Conservation (phyloP, 305 asterid genomes). For the Solanum hybrid region DNA sequence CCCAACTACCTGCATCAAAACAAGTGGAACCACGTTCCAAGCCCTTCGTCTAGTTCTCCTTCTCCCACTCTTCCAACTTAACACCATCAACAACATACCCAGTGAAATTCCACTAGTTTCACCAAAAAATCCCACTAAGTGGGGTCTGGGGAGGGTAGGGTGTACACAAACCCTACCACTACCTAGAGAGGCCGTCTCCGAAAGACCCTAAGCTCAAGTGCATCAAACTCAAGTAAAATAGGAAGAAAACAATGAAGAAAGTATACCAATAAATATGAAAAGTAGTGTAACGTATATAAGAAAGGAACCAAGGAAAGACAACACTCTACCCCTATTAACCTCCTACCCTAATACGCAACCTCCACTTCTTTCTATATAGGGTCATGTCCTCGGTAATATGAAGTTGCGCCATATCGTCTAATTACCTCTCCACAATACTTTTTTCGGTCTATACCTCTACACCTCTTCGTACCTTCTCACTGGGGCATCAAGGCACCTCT, state of each 20-base stretch:
- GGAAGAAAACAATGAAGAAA: neutral
- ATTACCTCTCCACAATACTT: neutral
- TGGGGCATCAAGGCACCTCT: neutral
- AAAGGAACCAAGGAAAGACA: neutral
- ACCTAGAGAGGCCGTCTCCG: neutral
- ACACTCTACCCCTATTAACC: neutral
- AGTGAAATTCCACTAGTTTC: neutral
- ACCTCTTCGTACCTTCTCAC: neutral
- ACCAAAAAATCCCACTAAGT: neutral
- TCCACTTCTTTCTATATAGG: neutral
- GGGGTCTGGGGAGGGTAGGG: neutral
- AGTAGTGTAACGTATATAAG: neutral
- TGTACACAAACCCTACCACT: neutral
- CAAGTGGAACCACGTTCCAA: neutral
- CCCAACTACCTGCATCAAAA: neutral
- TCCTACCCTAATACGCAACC: neutral
- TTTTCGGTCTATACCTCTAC: neutral
- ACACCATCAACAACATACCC: neutral
- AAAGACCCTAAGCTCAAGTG: neutral
- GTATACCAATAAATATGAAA: neutral
- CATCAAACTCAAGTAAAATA: neutral
- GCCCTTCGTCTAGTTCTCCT: neutral
- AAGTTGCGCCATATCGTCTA: neutral
- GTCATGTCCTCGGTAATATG: neutral
- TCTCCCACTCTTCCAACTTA: neutral